Conservation (phyloP, 306 rosid genomes). For the Crotalaria pallida region DNA sequence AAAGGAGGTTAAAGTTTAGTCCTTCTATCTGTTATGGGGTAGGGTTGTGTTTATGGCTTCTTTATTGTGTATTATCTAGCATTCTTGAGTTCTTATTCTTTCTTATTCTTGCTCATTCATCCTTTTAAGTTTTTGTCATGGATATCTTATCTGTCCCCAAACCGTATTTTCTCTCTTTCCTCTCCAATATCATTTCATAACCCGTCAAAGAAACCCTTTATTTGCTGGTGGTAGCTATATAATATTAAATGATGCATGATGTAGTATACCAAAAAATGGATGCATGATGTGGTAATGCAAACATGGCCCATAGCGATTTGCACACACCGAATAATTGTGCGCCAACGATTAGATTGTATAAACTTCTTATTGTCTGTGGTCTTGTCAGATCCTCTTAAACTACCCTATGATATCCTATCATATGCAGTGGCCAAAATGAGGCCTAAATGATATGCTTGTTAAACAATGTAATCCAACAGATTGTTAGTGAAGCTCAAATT, state of each 20-base stretch:
- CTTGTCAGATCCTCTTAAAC: background rate
- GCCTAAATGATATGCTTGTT: background rate
- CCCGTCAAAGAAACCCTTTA: background rate
- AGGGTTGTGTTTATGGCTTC: background rate
- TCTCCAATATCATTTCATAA: background rate
- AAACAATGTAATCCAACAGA: background rate
- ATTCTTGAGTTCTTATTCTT: background rate
- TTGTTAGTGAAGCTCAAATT: background rate
- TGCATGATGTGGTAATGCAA: background rate
- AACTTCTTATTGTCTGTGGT: background rate
- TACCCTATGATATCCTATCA: background rate
- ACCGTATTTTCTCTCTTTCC: background rate
- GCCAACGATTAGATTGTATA: background rate
- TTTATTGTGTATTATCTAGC: background rate
- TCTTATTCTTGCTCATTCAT: background rate
- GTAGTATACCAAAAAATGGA: no score
- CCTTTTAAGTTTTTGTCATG: background rate
- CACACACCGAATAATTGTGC: background rate
- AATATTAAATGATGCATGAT: background rate
- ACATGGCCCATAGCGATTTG: conserved; percentile 1
- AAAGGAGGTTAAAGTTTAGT: background rate
- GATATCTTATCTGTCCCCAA: background rate
- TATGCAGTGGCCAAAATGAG: background rate
- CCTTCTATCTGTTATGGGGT: background rate
- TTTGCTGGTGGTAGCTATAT: background rate